Evolutionary conservation across 345 rosid species (phyloP), one percentile per base, ranked within the genome.

Genomic region (Citropsis articulata): DNA sequence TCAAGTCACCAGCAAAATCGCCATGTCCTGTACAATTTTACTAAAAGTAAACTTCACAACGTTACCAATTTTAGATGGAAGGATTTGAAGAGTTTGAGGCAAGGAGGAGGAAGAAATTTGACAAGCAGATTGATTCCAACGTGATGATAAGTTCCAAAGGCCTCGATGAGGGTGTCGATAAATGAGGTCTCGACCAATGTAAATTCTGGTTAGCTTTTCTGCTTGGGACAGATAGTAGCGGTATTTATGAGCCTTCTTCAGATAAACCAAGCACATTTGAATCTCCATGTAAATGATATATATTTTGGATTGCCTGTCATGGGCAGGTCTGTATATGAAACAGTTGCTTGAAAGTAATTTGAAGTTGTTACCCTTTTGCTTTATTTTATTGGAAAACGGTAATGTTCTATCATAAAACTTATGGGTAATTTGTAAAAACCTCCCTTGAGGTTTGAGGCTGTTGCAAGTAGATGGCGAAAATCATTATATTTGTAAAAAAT

Each of bases 101-200:
- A 64, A 89, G 98, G 89, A 91, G 99, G 82, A 95, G 88, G 88
- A 92, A 84, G 88, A 95, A 95, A 81, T 93, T 92, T 64, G 99
- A 95, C 87, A 93, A 95, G 85, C 99, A 93, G 79, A 93, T 95
- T 25, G 99, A 95, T 85, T 91, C 96, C 2, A 95, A 95, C 72
- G 96, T 95, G 88, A 93, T 95, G 98, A 93, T 95, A 40, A 74
- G 96, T 83, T 95, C 99, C 4, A 91, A 88, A 85, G 98, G 92
- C 83, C 95, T 95, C n/a, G 99, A 95, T 56, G 94, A 90, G 79
- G 99, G 99, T 66, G 90, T 95, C 75, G 99, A 95, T 83, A 80
- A 89, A 75, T 87, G 82, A 83, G 60, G 22, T 30, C 35, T 10
- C 30, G 4, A 18, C 57, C 19, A 36, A 66, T 66, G 53, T 66